Evolutionary conservation across 306 rosid genomes (phyloP).

Genomic region (Styphnolobium japonicum): DNA sequence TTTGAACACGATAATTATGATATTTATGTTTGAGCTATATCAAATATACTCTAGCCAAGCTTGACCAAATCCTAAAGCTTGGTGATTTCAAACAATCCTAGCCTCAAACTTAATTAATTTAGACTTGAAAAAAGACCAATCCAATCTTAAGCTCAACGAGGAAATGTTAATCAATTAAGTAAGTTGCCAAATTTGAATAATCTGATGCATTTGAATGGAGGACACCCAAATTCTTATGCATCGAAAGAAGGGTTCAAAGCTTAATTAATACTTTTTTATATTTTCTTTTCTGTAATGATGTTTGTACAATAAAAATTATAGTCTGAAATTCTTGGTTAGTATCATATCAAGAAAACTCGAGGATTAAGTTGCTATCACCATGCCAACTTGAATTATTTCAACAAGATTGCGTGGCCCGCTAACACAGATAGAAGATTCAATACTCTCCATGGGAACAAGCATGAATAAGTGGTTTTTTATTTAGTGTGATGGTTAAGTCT

Average conservation of each 20-base stretch:
- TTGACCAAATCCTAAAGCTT: not conserved
- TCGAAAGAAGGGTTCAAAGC: not conserved
- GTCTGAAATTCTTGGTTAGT: not conserved
- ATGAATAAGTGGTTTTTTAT: not conserved
- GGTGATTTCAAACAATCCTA: not conserved
- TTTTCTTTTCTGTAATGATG: not conserved
- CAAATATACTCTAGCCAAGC: not conserved
- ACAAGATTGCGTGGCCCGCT: not conserved
- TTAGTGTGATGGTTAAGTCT: not conserved
- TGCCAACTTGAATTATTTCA: not conserved
- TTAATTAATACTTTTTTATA: too few relatives aligned
- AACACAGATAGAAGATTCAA: not conserved
- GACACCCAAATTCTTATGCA: not conserved
- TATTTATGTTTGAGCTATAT: not conserved
- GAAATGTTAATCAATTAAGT: not conserved
- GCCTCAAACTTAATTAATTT: not conserved
- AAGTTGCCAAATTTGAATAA: conserved; percentile 16
- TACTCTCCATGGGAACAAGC: not conserved
- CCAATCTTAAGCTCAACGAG: not conserved
- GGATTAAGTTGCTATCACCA: not conserved
- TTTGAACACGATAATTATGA: too few relatives aligned
- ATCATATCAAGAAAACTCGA: not conserved
- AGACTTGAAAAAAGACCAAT: not conserved
- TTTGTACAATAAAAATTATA: not conserved
- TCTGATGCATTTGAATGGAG: not conserved